Base-by-base conservation (phyloP, 495 filamentous ascomycete genomes). In the Chaetomium cochliodes region DNA sequence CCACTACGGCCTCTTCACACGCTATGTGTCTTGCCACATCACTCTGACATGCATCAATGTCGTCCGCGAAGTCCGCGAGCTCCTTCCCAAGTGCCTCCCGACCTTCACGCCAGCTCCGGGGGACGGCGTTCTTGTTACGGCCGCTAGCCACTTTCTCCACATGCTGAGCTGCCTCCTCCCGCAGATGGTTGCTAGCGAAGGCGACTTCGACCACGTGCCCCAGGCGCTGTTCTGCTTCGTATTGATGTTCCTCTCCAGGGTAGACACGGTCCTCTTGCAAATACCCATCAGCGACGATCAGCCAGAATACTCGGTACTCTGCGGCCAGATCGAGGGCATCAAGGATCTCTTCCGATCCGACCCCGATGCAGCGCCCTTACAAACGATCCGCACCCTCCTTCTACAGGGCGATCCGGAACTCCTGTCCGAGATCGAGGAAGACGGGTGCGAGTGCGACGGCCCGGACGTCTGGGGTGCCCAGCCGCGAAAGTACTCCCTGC, bases 181-280 rank as follows among this genome's bases (percentile, higher is more conserved):
- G 18, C 30, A 51, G 5, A 53, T 65, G 15, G 25, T 44, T 25
- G 41, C 39, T 13, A 33, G 26, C 22, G 30, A 37, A 11, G 55
- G 61, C 44, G 54, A 72, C 37, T 60, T 67, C 49, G 59, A 71
- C 50, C 46, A 64, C 13, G 39, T 72, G 8, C 69, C 72, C 7
- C 69, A 76, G 15, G 49, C 54, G 2, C 50, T 76, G 33, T 3
- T 76, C 23, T 56, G 55, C 42, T 68, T 67, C 49, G 69, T 69
- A 46, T 62, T 76, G 16, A 58, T 56, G 53, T 56, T 65, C 15
- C 55, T 69, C n/a, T n/a, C 59, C 16, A 65, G 46, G 46, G 65
- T 76, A 18, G 69, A 74, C 37, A 72, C 71, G 0, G 56, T 72
- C 15, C 60, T 76, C 18, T 59, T 76, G 8, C 69, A 74, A 60